Base-by-base conservation (phyloP, 768 basidiomycete genomes). In the Hemileccinum impolitum region DNA sequence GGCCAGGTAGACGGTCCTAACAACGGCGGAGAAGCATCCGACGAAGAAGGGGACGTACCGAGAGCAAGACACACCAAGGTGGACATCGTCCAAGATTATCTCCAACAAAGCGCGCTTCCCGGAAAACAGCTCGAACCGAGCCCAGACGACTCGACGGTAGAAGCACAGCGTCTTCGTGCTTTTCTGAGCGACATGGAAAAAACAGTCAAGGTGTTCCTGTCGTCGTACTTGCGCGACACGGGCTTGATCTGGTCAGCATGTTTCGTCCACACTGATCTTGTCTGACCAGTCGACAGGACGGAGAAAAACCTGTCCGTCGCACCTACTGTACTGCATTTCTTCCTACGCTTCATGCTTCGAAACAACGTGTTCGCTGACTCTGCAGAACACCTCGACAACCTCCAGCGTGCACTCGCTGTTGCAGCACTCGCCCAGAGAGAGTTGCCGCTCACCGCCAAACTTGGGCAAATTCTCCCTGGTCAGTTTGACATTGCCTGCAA, bases 101-200 rank as follows among this genome's bases (percentile, higher is more conserved):
- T 69, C 37, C 65, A 69, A 38, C 62, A 67, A 39, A 54, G 13
- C 8, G 43, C 65, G 0, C 61, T 56, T 11, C 67, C 65, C 2
- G 65, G 65, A 31, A 69, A 67, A 42, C 49, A 55, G 15, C 55
- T 69, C 19, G 60, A 63, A 40, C 67, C 60, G 1, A 43, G 26
- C 39, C 42, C 47, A 6, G 57, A 58, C 17, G 23, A 39, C 15
- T 51, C 52, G 6, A 52, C 48, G 5, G 19, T 43, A 17, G 56
- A 59, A 39, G 44, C 46, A 12, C 47, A 45, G 6, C 51, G 69
- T 61, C 67, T 82, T 49, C 59, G 70, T 3, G 58, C 66, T 2
- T 91, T 91, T 62, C 57, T 89, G 46, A 66, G 77, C 28, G 74
- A 87, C 46, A 84, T 87, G 7, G 84, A 81, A 51, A 64, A 62